Evolutionary conservation across 129 eudicot genomes (phyloP).

Genomic region (Mikania micrantha): DNA sequence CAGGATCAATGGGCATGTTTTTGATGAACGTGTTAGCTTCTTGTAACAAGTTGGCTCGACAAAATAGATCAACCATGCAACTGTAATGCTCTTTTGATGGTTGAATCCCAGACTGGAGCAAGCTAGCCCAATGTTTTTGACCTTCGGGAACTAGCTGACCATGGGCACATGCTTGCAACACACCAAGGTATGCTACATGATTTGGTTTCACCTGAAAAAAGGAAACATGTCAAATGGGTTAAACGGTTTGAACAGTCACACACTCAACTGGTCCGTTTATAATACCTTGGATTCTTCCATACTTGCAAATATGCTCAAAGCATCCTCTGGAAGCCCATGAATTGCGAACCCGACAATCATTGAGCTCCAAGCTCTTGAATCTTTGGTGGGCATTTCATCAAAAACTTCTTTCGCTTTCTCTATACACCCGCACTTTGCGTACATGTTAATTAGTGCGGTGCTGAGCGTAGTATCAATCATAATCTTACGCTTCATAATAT

Average conservation of each 20-base stretch:
- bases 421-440: slow-evolving; percentile 61
- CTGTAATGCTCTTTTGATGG: slow-evolving; percentile 64
- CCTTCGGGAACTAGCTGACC: slow-evolving; percentile 56
- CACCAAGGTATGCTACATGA: slow-evolving; percentile 49
- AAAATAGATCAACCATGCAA: slow-evolving; percentile 58
- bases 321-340: slow-evolving; percentile 45
- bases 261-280: background rate
- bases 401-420: slow-evolving; percentile 56
- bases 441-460: slow-evolving; percentile 52
- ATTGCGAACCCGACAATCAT: slow-evolving; percentile 62
- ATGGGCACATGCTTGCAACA: slow-evolving; percentile 52
- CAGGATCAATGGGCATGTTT: slow-evolving; percentile 49
- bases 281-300: slow-evolving; percentile 50
- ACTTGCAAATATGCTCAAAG: slow-evolving; percentile 33
- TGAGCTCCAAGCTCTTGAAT: slow-evolving; percentile 70
- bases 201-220: slow-evolving; percentile 53
- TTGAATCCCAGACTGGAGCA: slow-evolving; percentile 41
- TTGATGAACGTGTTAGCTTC: slow-evolving; percentile 37
- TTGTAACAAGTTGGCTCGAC: slow-evolving; percentile 42
- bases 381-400: slow-evolving; percentile 46
- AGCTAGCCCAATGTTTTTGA: slow-evolving; percentile 39
- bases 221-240: background rate
- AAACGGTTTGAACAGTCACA: background rate
- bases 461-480: slow-evolving; percentile 37
- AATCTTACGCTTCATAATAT: slow-evolving; percentile 32